Conservation (phyloP, 495 filamentous ascomycete genomes). For the Penicillium taxi region DNA sequence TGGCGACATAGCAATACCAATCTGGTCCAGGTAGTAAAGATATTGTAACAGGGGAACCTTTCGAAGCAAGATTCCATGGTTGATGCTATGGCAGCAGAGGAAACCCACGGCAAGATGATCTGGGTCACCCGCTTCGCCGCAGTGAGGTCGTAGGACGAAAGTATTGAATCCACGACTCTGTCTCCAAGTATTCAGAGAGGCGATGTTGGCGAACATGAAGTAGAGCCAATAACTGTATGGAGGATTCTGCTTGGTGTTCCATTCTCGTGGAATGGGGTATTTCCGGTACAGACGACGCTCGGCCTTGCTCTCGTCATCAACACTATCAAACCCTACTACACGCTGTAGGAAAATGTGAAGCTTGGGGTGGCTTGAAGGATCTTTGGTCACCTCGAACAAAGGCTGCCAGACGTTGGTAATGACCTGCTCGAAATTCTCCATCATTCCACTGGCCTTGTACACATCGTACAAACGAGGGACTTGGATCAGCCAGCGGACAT, state of each 20-base stretch:
- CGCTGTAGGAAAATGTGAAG: slow-evolving; percentile 91
- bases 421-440: slow-evolving; percentile 84
- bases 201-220: slow-evolving; percentile 89
- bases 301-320: slow-evolving; percentile 95
- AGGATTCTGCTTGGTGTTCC: slow-evolving; percentile 89
- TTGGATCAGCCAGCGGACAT: slow-evolving; percentile 96
- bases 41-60: slow-evolving; percentile 95
- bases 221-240: slow-evolving; percentile 99
- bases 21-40: slow-evolving; percentile 95
- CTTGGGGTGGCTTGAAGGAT: slow-evolving; percentile 81
- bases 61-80: slow-evolving; percentile 82
- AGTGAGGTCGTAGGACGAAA: slow-evolving; percentile 87
- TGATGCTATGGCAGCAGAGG: slow-evolving; percentile 95
- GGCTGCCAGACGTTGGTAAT: slow-evolving; percentile 89
- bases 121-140: slow-evolving; percentile 92
- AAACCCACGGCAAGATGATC: slow-evolving; percentile 91
- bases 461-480: slow-evolving; percentile 92
- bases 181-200: slow-evolving; percentile 84
- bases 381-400: slow-evolving; percentile 86
- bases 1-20: slow-evolving; percentile 97
- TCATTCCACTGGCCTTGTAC: slow-evolving; percentile 79
- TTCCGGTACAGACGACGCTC: slow-evolving; percentile 88
- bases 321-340: slow-evolving; percentile 93
- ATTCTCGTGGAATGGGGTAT: slow-evolving; percentile 75
- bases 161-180: slow-evolving; percentile 92